Base-by-base conservation (phyloP, 2,329 filamentous ascomycete genomes). In the Talaromyces sp. region DNA sequence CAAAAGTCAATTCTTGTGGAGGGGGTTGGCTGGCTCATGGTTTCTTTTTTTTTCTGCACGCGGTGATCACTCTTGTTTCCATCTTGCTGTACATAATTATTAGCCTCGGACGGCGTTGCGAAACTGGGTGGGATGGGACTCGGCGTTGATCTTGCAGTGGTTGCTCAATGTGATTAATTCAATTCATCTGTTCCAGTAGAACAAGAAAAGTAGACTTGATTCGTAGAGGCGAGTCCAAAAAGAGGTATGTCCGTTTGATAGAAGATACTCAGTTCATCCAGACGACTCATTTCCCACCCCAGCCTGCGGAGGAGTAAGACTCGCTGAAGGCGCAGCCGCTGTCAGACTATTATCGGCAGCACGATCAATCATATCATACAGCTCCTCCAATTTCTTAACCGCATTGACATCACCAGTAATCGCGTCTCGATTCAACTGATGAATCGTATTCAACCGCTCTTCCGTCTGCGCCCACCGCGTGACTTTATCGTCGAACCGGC, bases 381-480 rank as follows among this genome's bases (percentile, higher is more conserved):
- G 68, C 51, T 73, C 68, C 61, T 79, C 73, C 55, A 79, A 51
- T 18, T 71, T 70, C 27, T 64, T 65, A 57, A 75, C 61, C 8
- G 78, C 77, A 23, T 70, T 68, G 9, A 63, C 55, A 60, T 80
- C 75, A 6, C 78, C 78, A 44, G 71, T 67, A 28, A 71, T 57
- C 23, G 75, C 75, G 51, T 68, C 70, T 28, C 72, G 68, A 34
- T 75, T 77, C 54, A 79, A 64, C 16, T 66, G 67, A 23, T 76
- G 70, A 16, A 79, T 69, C 36, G 74, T 70, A 8, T 69, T 68
- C 18, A 78, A 60, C 53, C 75, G 72, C 31, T 75, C 70, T 53
- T 76, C 75, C 3, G 71, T 76, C 23, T 70, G 70, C n/a, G 70
- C 71, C 73, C 76, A 78, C 30, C 71, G 75, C 10, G 67, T 67